Percentiles rank a stretch among this genome's conserved stretches.
phyloP scores from a whole-genome alignment of 495 filamentous ascomycete genomes.

The Clavariopsis aquatica region DNA sequence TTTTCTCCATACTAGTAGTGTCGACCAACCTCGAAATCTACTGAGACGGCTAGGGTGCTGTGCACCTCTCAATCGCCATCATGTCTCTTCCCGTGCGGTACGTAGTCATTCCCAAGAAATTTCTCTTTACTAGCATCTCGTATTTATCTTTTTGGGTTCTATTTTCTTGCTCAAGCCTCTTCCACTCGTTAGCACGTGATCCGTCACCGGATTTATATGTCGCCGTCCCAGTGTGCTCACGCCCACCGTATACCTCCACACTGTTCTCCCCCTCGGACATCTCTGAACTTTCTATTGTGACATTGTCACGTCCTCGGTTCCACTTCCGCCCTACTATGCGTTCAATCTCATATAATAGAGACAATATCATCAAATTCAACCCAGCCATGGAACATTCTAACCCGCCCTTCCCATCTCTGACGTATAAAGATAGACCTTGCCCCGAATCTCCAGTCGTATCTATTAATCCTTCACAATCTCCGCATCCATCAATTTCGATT shows the following conservation, averaged over 20 bases:
- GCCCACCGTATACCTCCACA: neutral
- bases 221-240: neutral
- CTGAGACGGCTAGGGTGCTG: neutral
- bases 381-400: neutral
- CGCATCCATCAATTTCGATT: neutral
- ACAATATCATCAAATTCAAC: neutral
- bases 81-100: constrained; percentile 23
- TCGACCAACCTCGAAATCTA: neutral
- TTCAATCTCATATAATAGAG: neutral
- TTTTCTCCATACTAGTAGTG: too few relatives aligned
- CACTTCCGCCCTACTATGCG: neutral
- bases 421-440: neutral
- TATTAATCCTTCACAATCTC: neutral
- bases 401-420: neutral
- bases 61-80: constrained; percentile 1
- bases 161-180: neutral
- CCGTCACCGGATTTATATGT: too few relatives aligned
- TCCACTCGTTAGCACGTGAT: neutral
- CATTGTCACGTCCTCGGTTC: neutral
- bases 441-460: neutral
- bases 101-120: neutral
- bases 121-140: neutral
- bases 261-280: neutral
- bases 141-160: neutral
- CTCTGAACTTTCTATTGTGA: neutral